Conservation (phyloP, 768 basidiomycete species). For the Melanogaster broomeanus region DNA sequence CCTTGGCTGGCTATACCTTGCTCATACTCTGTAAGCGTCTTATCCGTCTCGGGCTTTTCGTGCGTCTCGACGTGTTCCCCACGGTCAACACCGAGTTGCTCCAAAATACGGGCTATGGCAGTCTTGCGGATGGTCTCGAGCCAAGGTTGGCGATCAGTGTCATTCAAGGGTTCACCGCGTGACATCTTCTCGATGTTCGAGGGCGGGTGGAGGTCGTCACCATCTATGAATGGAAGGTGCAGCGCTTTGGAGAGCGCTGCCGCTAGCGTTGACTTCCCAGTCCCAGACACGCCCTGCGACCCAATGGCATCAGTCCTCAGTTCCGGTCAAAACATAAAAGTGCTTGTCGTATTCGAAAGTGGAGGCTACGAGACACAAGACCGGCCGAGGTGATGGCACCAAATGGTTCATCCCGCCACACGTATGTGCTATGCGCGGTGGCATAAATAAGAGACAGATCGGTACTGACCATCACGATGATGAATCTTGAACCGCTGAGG, state of each 20-base stretch:
- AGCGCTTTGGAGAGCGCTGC: constrained; percentile 58
- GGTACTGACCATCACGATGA: constrained; percentile 53
- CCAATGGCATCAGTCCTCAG: background rate
- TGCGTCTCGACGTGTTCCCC: constrained; percentile 28
- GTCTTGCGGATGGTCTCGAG: constrained; percentile 67
- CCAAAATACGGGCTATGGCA: constrained; percentile 39
- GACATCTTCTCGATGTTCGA: constrained; percentile 90
- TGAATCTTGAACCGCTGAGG: constrained; percentile 27
- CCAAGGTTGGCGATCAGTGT: constrained; percentile 88
- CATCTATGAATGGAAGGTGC: constrained; percentile 81
- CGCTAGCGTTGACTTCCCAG: constrained; percentile 75
- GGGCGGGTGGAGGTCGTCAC: constrained; percentile 82
- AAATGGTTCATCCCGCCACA: background rate
- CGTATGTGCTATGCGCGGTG: too few species aligned
- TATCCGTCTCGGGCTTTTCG: constrained; percentile 5
- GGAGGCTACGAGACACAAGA: background rate
- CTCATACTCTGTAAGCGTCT: constrained; percentile 4
- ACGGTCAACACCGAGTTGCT: constrained; percentile 1
- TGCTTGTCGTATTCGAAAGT: background rate
- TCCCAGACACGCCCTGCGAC: constrained; percentile 68
- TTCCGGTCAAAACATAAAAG: background rate
- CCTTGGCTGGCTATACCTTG: background rate
- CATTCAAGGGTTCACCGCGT: constrained; percentile 69
- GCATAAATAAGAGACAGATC: background rate
- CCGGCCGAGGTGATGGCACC: background rate